Evolutionary conservation across 2,329 filamentous ascomycete genomes (phyloP), one percentile per base, ranked within the genome.

Genomic region (Aureobasidium sp.): DNA sequence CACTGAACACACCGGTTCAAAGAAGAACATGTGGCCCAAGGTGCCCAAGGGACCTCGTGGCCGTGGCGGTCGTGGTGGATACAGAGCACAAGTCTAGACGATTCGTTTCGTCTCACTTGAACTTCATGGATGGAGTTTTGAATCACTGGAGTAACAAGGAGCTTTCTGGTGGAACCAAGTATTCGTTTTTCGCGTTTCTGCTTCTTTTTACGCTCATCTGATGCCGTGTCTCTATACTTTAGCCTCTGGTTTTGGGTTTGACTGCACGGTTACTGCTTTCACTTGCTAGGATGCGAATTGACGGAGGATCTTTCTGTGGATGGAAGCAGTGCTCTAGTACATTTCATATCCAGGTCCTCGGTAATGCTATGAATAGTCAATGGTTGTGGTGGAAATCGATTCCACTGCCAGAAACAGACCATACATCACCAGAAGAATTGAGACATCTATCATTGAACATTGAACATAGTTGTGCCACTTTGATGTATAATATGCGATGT

Each of bases 81-180:
- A 58, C 42, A 58, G 31, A 39, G 17, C 55, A n/a, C 20, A 37
- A 12, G 34, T 42, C 20, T 58, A n/a, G 29, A 17, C 11, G 17
- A 27, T 22, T 17, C 39, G 17, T 25, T 22, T 31, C 14, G n/a
- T 55, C 8, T 22, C 41, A 45, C 12, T 31, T 55, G 52, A 22
- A 27, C 17, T 25, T 55, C 25, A 55, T 45, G 53, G 22, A 55
- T 36, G 53, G 31, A n/a, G 20, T 29, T 58, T 39, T 39, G 14
- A 36, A 37, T 39, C 42, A 58, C 55, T 20, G 55, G 41, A 45
- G 27, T 57, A 58, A 58, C 42, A 34, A 47, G 55, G 55, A 37
- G 39, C 42, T 48, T 34, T 58, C 42, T 29, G 25, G 25, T 48
- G 27, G 25, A 31, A 31, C 15, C 25, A 48, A 44, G 42, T 58